These are phyloP conservation scores for Arachis hypogaea DNA, from an alignment of 306 rosid genomes.

Conservation along the genomic window DNA sequence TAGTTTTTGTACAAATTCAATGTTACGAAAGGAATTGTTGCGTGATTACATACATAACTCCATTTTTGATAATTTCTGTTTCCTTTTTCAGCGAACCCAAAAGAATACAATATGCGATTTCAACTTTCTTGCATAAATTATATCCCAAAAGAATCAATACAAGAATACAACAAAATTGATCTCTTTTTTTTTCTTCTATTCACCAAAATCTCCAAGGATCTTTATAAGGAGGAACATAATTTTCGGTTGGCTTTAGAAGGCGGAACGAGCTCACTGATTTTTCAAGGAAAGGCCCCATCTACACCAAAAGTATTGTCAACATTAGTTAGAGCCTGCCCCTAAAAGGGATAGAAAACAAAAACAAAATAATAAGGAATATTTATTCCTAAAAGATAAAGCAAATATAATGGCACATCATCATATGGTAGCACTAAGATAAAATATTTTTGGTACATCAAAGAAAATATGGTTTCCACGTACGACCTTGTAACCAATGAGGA, in stretches of 20 bases:
- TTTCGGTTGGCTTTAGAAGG: conserved; percentile 75
- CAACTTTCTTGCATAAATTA: conserved; percentile 19
- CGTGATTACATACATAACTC: too few relatives aligned
- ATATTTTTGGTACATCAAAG: too few relatives aligned
- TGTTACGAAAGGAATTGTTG: conserved; percentile 34
- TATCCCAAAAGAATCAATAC: conserved; percentile 13
- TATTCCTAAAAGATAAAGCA: background rate
- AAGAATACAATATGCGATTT: conserved; percentile 24
- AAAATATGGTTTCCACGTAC: too few relatives aligned
- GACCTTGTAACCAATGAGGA: too few relatives aligned
- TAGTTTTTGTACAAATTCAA: conserved; percentile 37
- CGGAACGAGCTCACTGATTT: conserved; percentile 82
- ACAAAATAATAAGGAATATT: background rate
- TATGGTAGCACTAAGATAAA: background rate
- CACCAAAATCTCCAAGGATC: conserved; percentile 99
- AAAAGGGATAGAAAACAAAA: background rate
- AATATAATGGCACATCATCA: background rate
- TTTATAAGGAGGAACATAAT: conserved; percentile 90
- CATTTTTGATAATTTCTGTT: too few relatives aligned
- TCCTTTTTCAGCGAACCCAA: background rate
- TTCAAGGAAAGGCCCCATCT: conserved; percentile 83
- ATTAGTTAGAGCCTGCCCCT: background rate
- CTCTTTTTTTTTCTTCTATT: background rate
- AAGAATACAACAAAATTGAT: conserved; percentile 37
- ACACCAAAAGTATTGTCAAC: conserved; percentile 43